These are phyloP conservation scores for Dictyostelium intermedium DNA, from an alignment of 78 protist genomes.

Conservation along the genomic window DNA sequence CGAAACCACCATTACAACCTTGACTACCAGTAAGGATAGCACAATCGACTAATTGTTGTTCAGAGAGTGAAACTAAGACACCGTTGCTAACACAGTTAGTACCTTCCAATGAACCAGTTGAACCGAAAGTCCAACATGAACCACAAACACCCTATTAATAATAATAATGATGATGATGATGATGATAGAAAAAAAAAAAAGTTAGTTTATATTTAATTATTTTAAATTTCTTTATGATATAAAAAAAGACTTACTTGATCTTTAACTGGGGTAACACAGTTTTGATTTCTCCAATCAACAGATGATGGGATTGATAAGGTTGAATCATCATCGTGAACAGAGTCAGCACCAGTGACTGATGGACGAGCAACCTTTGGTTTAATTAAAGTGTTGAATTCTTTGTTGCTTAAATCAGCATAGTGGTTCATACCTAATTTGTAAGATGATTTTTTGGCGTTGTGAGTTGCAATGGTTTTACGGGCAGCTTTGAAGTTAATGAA, in stretches of 20 bases:
- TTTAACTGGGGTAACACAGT: slow-evolving; percentile 89
- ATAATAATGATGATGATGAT: too few species aligned
- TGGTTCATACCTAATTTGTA: slow-evolving; percentile 85
- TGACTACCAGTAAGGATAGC: slow-evolving; percentile 3
- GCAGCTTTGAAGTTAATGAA: slow-evolving; percentile 64
- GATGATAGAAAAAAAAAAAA: too few species aligned
- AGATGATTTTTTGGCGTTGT: slow-evolving; percentile 23
- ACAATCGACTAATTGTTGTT: slow-evolving; percentile 82
- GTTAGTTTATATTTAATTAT: too few species aligned
- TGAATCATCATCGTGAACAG: slow-evolving; percentile 56
- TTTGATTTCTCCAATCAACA: slow-evolving; percentile 84
- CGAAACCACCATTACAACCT: slow-evolving; percentile 88
- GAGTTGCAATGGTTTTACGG: slow-evolving; percentile 55
- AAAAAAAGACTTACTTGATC: slow-evolving; percentile 69
- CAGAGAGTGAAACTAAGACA: slow-evolving; percentile 67
- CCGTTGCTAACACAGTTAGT: slow-evolving; percentile 25
- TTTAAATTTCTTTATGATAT: too few species aligned
- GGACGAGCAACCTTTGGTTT: slow-evolving; percentile 66
- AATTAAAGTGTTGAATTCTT: slow-evolving; percentile 72
- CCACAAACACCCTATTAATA: slow-evolving; percentile 88
- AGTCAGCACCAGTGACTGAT: slow-evolving; percentile 31
- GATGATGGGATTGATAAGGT: slow-evolving; percentile 21
- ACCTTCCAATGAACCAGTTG: slow-evolving; percentile 86
- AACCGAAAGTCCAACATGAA: slow-evolving; percentile 91
- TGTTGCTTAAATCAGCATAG: slow-evolving; percentile 86